Percentiles rank a stretch among this genome's conserved stretches.
Conservation (phyloP, 495 filamentous ascomycete genomes). For the Tuber borchii region DNA sequence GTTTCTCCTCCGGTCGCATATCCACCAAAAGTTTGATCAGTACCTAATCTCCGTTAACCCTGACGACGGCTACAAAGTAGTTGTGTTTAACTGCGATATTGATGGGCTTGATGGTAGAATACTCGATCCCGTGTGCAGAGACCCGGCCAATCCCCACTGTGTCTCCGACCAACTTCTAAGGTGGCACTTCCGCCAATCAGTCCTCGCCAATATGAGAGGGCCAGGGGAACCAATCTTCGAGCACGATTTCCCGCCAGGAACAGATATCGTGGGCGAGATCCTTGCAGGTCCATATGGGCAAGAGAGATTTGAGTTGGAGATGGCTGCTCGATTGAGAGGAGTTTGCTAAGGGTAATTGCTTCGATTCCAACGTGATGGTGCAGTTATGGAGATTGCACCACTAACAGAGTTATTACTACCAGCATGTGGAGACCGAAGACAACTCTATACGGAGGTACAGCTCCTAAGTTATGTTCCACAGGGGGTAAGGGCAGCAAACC, state of each 20-base stretch:
- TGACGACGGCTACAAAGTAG: constrained; percentile 41
- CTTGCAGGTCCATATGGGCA: constrained; percentile 24
- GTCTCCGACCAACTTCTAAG: constrained; percentile 38
- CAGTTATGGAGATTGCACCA: background rate
- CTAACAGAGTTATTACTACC: background rate
- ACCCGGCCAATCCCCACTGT: constrained; percentile 33
- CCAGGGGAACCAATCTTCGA: constrained; percentile 42
- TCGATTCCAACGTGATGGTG: background rate
- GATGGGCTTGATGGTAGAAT: constrained; percentile 35
- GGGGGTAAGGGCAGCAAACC: background rate
- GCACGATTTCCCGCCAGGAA: constrained; percentile 41
- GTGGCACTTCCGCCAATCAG: constrained; percentile 43
- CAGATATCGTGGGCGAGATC: constrained; percentile 40
- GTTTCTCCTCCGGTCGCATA: constrained; percentile 18
- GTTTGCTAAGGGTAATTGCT: background rate
- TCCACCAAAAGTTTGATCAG: constrained; percentile 34
- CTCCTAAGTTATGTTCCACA: background rate
- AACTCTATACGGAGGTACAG: background rate
- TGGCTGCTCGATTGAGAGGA: background rate
- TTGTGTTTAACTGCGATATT: constrained; percentile 30
- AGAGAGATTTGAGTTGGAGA: constrained; percentile 39
- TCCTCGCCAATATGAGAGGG: constrained; percentile 42
- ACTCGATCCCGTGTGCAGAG: constrained; percentile 31
- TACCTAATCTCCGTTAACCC: constrained; percentile 34
- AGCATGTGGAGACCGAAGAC: background rate